These are phyloP conservation scores for Aspergillus brasiliensis DNA, from an alignment of 2,329 filamentous ascomycete species.

Conservation along the genomic window DNA sequence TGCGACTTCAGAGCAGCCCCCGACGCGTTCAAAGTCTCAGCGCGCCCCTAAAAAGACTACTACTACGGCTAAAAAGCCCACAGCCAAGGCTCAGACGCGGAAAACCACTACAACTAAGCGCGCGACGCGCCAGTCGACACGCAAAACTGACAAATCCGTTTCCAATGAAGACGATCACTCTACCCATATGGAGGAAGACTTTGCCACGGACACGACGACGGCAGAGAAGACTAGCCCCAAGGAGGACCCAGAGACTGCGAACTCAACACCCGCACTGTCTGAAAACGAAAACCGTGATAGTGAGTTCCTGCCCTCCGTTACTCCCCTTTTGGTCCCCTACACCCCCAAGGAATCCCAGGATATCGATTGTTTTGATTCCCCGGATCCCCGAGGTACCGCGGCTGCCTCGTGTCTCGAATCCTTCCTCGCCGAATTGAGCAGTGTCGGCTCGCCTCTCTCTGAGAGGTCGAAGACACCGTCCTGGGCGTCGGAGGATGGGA, in stretches of 20 bases:
- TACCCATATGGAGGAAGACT: conserved; percentile 4
- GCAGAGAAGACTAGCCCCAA: neutral
- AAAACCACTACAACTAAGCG: conserved; percentile 15
- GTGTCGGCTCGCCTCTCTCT: conserved; percentile 16
- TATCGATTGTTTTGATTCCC: neutral
- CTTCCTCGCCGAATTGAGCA: conserved; percentile 8
- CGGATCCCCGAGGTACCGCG: neutral
- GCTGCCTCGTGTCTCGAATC: neutral
- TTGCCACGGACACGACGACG: neutral
- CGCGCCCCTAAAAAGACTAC: conserved; percentile 19
- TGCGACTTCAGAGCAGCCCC: conserved; percentile 14
- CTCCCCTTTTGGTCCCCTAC: neutral
- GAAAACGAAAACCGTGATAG: conserved; percentile 17
- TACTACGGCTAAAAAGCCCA: conserved; percentile 13
- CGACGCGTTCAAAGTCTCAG: conserved; percentile 17
- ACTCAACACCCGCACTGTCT: conserved; percentile 4
- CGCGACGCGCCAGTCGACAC: conserved; percentile 18
- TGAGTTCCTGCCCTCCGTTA: conserved; percentile 12
- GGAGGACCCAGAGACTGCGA: neutral
- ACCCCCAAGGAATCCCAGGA: neutral
- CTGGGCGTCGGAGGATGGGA: neutral
- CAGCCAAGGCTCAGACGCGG: conserved; percentile 14
- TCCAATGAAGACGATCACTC: conserved; percentile 11
- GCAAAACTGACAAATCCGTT: conserved; percentile 10
- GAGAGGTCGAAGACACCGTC: conserved; percentile 12